These are phyloP conservation scores for Epichloe sp. DNA, from an alignment of 2,329 filamentous ascomycete genomes.

Conservation along the genomic window DNA sequence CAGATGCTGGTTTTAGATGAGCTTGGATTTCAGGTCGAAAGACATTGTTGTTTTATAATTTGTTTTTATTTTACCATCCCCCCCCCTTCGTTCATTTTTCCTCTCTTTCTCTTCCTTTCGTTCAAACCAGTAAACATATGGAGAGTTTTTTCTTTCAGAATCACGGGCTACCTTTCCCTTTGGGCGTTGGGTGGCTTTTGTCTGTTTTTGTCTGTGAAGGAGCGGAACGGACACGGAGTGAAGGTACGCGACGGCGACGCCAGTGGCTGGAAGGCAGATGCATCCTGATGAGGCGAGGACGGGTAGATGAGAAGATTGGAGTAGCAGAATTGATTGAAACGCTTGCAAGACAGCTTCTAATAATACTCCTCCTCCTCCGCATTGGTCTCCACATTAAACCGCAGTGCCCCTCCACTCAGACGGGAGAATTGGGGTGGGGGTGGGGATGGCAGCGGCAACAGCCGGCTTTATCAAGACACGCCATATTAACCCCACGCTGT, in stretches of 20 bases:
- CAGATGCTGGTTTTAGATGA: conserved; percentile 1
- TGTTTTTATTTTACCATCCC: background rate
- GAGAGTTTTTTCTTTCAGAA: background rate
- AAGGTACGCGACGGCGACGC: background rate
- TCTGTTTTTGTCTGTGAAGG: background rate
- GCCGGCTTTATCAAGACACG: conserved; percentile 15
- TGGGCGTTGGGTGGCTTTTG: conserved; percentile 1
- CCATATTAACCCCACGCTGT: background rate
- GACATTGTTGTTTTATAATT: conserved; percentile 1
- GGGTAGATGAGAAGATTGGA: background rate
- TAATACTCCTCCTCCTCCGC: no score
- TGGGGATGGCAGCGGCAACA: conserved; percentile 18
- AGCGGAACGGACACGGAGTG: background rate
- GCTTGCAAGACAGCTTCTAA: background rate
- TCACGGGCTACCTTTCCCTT: background rate
- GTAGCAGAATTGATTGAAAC: conserved; percentile 6
- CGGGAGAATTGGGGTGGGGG: background rate
- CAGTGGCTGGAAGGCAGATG: background rate
- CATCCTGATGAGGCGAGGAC: background rate
- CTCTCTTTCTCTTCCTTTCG: background rate
- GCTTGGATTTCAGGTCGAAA: conserved; percentile 2
- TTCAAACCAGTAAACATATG: background rate
- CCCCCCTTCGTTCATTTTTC: background rate
- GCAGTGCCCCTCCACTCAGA: no score
- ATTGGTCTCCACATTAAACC: no score